Conservation (phyloP, 192 early-diverging fungal genomes). For the Cetraspora pellucida region DNA sequence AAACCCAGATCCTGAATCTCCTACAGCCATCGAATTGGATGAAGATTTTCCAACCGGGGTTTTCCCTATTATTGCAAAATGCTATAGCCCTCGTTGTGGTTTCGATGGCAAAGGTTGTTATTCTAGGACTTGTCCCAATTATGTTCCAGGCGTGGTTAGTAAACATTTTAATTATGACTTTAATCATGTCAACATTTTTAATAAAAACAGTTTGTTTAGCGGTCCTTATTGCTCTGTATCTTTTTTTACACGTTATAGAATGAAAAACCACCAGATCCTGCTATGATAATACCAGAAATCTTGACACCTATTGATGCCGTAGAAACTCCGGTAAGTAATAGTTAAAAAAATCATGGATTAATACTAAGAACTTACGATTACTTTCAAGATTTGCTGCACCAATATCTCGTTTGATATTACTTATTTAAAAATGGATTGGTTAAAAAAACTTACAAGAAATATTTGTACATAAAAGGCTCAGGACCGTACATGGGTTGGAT, state of each 20-base stretch:
- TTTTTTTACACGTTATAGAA: background rate
- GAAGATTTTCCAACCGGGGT: constrained; percentile 37
- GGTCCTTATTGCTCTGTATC: background rate
- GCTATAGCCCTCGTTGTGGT: constrained; percentile 30
- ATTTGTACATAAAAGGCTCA: background rate
- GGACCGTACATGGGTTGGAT: constrained; percentile 77
- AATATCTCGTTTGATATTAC: background rate
- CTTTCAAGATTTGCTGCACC: background rate
- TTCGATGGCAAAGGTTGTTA: constrained; percentile 36
- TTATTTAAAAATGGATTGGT: too few species aligned
- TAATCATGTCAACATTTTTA: background rate
- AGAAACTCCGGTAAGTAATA: background rate
- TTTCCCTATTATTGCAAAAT: constrained; percentile 31
- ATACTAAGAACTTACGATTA: background rate
- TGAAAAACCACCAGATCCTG: background rate
- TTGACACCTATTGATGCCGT: background rate
- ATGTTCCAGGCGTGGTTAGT: constrained; percentile 31
- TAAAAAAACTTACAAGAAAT: background rate
- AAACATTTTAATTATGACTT: background rate
- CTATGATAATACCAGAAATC: background rate
- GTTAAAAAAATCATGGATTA: background rate
- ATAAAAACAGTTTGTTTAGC: too few species aligned
- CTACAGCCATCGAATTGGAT: constrained; percentile 11
- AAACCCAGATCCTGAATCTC: constrained; percentile 16
- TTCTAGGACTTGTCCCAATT: constrained; percentile 30